phyloP scores from a whole-genome alignment of 1,284 basidiomycete genomes.

The Leccinum angustisporum region DNA sequence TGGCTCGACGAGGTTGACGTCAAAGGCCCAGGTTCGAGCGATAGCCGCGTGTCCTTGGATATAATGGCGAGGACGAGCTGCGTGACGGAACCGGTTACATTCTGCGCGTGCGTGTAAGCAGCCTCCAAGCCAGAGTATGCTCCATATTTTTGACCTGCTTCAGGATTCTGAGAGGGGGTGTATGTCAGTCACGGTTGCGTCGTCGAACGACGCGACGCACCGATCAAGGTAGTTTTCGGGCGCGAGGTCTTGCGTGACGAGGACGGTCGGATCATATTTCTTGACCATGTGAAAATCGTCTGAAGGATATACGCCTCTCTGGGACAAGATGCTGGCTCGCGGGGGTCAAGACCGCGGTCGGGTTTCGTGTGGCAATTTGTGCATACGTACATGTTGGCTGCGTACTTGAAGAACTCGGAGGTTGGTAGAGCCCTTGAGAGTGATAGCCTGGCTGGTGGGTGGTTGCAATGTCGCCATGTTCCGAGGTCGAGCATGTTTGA shows the following conservation, averaged over 20 bases:
- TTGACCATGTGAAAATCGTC: slow-evolving; percentile 99
- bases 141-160: too few species aligned
- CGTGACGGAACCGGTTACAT: too few species aligned
- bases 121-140: too few species aligned
- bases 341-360: not conserved
- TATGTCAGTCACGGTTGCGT: too few species aligned
- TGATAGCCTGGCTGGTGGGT: slow-evolving; percentile 51
- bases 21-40: too few species aligned
- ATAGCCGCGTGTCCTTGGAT: too few species aligned
- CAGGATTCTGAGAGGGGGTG: too few species aligned
- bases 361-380: not conserved
- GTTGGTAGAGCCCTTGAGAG: slow-evolving; percentile 92
- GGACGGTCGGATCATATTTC: slow-evolving; percentile 95
- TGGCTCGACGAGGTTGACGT: too few species aligned
- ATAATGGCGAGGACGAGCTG: too few species aligned
- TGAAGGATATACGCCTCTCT: slow-evolving; percentile 94
- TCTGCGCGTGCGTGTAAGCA: too few species aligned
- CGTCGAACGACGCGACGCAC: slow-evolving; percentile 38
- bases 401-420: slow-evolving; percentile 98
- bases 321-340: slow-evolving; percentile 73
- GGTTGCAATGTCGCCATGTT: slow-evolving; percentile 17
- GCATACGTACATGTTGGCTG: slow-evolving; percentile 82
- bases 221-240: slow-evolving; percentile 89
- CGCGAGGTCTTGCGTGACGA: slow-evolving; percentile 91
- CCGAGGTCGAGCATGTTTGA: too few species aligned